Conservation (phyloP, 345 rosid genomes). For the Heritiera fomes region DNA sequence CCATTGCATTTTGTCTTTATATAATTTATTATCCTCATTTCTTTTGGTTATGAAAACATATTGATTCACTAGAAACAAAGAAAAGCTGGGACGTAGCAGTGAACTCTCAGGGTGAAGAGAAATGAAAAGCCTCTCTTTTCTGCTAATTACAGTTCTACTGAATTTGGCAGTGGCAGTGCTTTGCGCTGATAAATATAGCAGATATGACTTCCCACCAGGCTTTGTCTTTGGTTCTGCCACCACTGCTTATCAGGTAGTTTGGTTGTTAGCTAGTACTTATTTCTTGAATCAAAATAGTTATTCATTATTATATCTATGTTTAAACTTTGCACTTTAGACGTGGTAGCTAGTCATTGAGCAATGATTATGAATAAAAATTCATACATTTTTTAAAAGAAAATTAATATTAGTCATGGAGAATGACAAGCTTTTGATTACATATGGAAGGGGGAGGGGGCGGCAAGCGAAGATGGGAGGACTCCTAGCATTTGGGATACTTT, state of each 20-base stretch:
- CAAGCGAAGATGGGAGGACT: conserved; percentile 50
- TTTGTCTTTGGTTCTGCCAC: conserved; percentile 33
- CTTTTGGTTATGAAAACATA: background rate
- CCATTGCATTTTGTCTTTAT: background rate
- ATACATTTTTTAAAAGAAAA: background rate
- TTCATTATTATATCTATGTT: too few species aligned
- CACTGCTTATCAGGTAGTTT: conserved; percentile 31
- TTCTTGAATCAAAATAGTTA: too few species aligned
- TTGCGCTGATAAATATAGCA: conserved; percentile 8
- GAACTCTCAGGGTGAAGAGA: background rate
- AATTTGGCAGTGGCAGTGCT: conserved; percentile 4
- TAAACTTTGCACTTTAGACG: too few species aligned
- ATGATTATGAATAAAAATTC: background rate
- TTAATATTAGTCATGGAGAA: background rate
- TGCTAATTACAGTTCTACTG: conserved; percentile 19
- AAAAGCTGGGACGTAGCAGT: background rate
- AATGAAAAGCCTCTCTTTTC: conserved; percentile 15
- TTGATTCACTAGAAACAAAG: background rate
- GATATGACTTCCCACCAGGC: conserved; percentile 31
- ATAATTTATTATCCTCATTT: background rate
- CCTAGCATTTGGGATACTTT: conserved; percentile 49
- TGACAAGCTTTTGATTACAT: background rate
- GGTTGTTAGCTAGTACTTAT: background rate
- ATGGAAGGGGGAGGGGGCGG: conserved; percentile 53
- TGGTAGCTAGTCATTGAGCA: background rate